Conservation (phyloP, 495 filamentous ascomycete species). For the Hypomontagnella monticulosa region DNA sequence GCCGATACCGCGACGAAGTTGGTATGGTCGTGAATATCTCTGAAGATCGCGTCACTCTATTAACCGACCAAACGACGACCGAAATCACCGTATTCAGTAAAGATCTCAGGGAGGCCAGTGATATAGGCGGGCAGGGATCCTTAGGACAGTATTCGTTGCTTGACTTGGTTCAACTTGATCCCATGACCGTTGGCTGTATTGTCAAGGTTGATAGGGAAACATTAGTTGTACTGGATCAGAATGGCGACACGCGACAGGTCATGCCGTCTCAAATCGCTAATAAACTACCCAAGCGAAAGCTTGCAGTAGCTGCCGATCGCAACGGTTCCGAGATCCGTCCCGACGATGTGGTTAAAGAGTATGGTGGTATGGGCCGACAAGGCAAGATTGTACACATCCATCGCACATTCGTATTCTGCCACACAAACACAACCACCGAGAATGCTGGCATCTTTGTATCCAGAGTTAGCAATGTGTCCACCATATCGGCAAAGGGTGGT, state of each 20-base stretch:
- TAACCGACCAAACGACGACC: conserved; percentile 88
- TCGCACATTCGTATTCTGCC: conserved; percentile 86
- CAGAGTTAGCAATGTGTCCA: conserved; percentile 84
- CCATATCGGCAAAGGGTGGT: conserved; percentile 90
- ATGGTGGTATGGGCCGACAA: conserved; percentile 81
- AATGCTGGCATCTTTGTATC: conserved; percentile 91
- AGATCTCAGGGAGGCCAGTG: conserved; percentile 89
- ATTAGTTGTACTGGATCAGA: conserved; percentile 88
- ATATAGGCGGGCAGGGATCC: conserved; percentile 81
- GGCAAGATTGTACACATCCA: conserved; percentile 93
- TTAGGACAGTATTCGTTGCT: conserved; percentile 88
- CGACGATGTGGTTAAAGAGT: conserved; percentile 92
- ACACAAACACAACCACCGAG: conserved; percentile 83
- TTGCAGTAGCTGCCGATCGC: conserved; percentile 90
- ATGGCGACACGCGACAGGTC: conserved; percentile 80
- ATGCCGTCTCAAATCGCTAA: conserved; percentile 92
- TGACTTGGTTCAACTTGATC: conserved; percentile 93
- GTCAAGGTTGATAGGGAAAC: conserved; percentile 96
- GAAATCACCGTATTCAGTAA: conserved; percentile 99
- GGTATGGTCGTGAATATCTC: conserved; percentile 96
- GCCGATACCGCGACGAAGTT: conserved; percentile 89
- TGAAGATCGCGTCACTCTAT: conserved; percentile 87
- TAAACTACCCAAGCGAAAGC: conserved; percentile 78
- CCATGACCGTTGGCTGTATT: conserved; percentile 88
- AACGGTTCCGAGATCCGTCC: conserved; percentile 91